Evolutionary conservation across 2,329 filamentous ascomycete species (phyloP), one percentile per base, ranked within the genome.

Genomic region (Ploettnerulaceae sp.): DNA sequence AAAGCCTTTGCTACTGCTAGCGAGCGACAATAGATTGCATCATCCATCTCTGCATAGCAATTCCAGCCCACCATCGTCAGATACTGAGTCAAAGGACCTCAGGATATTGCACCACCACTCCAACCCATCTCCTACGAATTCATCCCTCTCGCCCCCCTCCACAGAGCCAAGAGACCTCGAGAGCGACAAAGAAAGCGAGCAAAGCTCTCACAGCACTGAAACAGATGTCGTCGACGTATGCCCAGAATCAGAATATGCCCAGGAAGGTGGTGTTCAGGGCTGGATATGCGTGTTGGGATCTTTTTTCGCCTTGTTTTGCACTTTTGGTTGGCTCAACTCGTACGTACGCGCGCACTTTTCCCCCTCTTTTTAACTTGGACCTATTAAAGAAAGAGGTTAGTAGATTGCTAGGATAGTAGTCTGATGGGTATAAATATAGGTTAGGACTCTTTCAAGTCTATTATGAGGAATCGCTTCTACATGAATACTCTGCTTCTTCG

Each of bases 391-490:
- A n/a, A n/a, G n/a, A n/a, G n/a, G n/a, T n/a, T n/a, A n/a, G n/a
- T n/a, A n/a, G n/a, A n/a, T n/a, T n/a, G n/a, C n/a, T n/a, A n/a
- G n/a, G n/a, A n/a, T n/a, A n/a, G n/a, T n/a, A n/a, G n/a, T n/a
- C n/a, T n/a, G n/a, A n/a, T 40, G 45, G 28, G 44, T 15, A 29
- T 14, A 11, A 17, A 40, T 18, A 14, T 11, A 52, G 68, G 63
- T 58, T 62, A 60, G 76, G 76, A 5, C 66, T 73, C n/a, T 80
- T 81, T 51, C 76, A 81, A 55, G 69, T 71, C 17, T 77, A 79
- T 58, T 82, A 81, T 55, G 64, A 77, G 52, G 67, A 60, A 5
- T 64, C 69, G 4, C 69, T 72, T 15, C 63, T 81, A 3, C 60
- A 57, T 5, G 33, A 66, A 2, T 74, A 76, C 52, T 73, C 74